Evolutionary conservation across 1,139 yeast species (phyloP).

Genomic region (Blastobotrys ciferrii): DNA sequence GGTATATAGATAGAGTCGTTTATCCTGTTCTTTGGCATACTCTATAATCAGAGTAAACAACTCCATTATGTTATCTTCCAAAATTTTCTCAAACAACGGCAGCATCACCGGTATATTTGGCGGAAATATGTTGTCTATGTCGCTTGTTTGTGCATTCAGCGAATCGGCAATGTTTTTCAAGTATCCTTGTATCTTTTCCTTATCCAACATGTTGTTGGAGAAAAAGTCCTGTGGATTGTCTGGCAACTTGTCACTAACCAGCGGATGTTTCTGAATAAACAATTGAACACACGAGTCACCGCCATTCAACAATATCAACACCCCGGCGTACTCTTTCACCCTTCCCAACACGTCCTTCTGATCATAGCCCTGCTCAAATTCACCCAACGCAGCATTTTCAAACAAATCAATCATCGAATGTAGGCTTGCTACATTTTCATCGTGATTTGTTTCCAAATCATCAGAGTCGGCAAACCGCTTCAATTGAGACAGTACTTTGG

Average conservation of each 20-base stretch:
- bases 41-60: constrained; percentile 32
- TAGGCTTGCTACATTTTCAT: constrained; percentile 47
- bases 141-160: constrained; percentile 37
- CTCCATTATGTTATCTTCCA: constrained; percentile 39
- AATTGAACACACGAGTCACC: constrained; percentile 46
- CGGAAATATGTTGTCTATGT: constrained; percentile 40
- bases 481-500: constrained; percentile 31
- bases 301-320: constrained; percentile 40
- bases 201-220: constrained; percentile 37
- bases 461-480: constrained; percentile 42
- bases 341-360: constrained; percentile 46
- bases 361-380: constrained; percentile 59
- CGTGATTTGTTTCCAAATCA: constrained; percentile 38
- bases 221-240: constrained; percentile 34
- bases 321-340: constrained; percentile 38
- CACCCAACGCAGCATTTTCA: constrained; percentile 68
- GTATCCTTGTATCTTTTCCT: constrained; percentile 31
- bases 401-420: constrained; percentile 66
- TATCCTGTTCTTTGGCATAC: constrained; percentile 13
- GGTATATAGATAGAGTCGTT: constrained; percentile 22
- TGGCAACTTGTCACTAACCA: constrained; percentile 29
- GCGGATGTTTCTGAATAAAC: constrained; percentile 47
- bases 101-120: constrained; percentile 30
- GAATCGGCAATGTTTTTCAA: constrained; percentile 37
- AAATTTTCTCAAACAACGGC: constrained; percentile 35